These are phyloP conservation scores for Zoysia pacifica DNA, from an alignment of 176 grass and related monocot genomes.

Conservation along the genomic window DNA sequence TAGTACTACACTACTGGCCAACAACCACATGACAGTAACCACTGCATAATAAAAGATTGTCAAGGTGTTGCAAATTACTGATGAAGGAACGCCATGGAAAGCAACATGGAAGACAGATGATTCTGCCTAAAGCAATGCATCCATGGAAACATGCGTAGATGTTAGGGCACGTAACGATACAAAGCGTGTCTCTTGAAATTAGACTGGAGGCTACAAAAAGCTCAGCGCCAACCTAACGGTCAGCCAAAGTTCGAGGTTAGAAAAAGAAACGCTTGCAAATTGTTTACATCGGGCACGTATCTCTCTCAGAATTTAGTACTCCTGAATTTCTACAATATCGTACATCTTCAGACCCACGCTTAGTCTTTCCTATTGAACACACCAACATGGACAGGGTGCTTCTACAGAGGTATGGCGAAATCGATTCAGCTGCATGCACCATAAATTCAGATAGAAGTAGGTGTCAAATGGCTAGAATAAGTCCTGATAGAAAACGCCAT, in stretches of 20 bases:
- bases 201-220: not conserved
- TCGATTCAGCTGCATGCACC: not conserved
- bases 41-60: conserved; percentile 1
- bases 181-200: not conserved
- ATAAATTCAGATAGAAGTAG: not conserved
- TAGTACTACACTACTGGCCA: not conserved
- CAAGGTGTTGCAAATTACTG: not conserved
- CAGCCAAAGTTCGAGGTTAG: not conserved
- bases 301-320: not conserved
- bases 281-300: too few species aligned
- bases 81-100: not conserved
- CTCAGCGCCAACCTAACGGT: not conserved
- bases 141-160: conserved; percentile 29
- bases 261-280: not conserved
- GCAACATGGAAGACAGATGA: not conserved
- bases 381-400: not conserved
- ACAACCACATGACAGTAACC: conserved; percentile 37
- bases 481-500: too few species aligned
- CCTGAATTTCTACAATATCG: not conserved
- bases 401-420: not conserved
- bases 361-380: not conserved
- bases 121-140: not conserved
- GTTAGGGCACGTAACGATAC: conserved; percentile 26
- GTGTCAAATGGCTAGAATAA: not conserved
- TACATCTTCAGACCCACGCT: not conserved